phyloP scores from a whole-genome alignment of 768 basidiomycete species.

The Mycena belliarum region DNA sequence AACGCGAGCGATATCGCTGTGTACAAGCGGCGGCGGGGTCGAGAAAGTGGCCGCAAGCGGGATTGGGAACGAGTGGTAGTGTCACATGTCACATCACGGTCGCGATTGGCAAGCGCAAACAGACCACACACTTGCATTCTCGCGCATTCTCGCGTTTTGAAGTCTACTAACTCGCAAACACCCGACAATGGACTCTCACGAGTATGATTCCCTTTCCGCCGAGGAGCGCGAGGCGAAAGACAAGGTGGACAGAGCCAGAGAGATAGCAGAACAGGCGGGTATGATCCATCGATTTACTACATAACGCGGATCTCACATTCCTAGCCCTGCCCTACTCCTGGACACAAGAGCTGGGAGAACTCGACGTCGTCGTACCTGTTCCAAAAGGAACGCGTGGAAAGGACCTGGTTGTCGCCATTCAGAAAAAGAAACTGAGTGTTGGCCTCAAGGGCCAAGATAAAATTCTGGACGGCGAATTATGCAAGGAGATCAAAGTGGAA shows the following conservation, averaged over 20 bases:
- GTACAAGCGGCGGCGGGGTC: background rate
- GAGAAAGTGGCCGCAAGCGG: background rate
- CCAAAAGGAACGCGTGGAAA: constrained; percentile 84
- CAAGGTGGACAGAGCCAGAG: constrained; percentile 63
- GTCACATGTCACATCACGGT: too few relatives aligned
- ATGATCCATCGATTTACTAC: constrained; percentile 29
- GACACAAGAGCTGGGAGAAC: constrained; percentile 86
- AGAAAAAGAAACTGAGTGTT: constrained; percentile 82
- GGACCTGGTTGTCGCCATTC: constrained; percentile 71
- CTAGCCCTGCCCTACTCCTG: constrained; percentile 88
- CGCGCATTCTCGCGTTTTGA: too few relatives aligned
- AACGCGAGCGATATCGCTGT: constrained; percentile 4
- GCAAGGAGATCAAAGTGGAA: constrained; percentile 91
- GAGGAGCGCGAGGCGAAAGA: constrained; percentile 79
- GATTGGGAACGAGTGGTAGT: too few relatives aligned
- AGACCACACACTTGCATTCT: too few relatives aligned
- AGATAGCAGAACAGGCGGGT: constrained; percentile 86
- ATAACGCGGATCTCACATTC: constrained; percentile 24
- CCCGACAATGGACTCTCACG: constrained; percentile 36
- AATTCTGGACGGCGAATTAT: constrained; percentile 88
- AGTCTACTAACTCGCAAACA: too few relatives aligned
- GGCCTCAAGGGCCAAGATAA: constrained; percentile 84
- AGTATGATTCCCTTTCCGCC: constrained; percentile 74
- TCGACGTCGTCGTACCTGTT: constrained; percentile 82
- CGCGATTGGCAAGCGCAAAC: too few relatives aligned